These are phyloP conservation scores for Thielaviopsis ethacetica DNA, from an alignment of 2,329 filamentous ascomycete species.

Conservation along the genomic window DNA sequence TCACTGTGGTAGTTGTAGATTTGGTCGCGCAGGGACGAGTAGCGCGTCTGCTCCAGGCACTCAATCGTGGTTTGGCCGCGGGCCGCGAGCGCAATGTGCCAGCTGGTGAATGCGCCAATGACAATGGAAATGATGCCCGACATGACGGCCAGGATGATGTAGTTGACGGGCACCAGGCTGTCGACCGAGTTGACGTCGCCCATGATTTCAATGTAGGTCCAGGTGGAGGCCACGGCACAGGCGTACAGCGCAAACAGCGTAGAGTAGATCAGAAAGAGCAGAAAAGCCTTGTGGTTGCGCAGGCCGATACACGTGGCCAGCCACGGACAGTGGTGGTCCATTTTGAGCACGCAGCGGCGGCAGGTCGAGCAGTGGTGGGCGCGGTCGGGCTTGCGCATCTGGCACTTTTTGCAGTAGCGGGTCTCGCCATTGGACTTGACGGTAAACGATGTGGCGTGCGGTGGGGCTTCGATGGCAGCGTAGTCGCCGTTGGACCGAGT, in stretches of 20 bases:
- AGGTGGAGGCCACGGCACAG: conserved; percentile 60
- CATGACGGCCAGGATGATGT: conserved; percentile 72
- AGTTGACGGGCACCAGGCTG: conserved; percentile 72
- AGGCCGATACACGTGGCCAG: conserved; percentile 88
- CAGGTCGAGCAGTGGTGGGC: conserved; percentile 96
- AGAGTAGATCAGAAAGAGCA: conserved; percentile 83
- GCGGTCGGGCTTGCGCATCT: conserved; percentile 84
- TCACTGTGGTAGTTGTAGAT: conserved; percentile 48
- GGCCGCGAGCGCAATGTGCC: conserved; percentile 73
- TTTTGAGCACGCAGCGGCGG: conserved; percentile 87
- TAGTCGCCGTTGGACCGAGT: conserved; percentile 49
- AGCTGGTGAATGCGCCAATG: conserved; percentile 72
- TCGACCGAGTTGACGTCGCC: conserved; percentile 55
- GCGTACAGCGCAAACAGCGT: conserved; percentile 69
- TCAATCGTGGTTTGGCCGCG: conserved; percentile 88
- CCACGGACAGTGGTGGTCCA: conserved; percentile 99
- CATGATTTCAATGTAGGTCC: conserved; percentile 75
- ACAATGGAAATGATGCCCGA: conserved; percentile 85
- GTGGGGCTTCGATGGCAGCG: conserved; percentile 41
- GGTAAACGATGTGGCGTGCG: conserved; percentile 56
- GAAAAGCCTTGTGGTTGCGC: conserved; percentile 87
- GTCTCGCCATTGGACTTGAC: conserved; percentile 80
- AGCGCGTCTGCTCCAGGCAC: conserved; percentile 87
- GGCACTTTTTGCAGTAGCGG: conserved; percentile 95
- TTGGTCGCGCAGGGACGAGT: conserved; percentile 59